Conservation (phyloP, 2,329 filamentous ascomycete species). For the Aspergillus fumigatus region DNA sequence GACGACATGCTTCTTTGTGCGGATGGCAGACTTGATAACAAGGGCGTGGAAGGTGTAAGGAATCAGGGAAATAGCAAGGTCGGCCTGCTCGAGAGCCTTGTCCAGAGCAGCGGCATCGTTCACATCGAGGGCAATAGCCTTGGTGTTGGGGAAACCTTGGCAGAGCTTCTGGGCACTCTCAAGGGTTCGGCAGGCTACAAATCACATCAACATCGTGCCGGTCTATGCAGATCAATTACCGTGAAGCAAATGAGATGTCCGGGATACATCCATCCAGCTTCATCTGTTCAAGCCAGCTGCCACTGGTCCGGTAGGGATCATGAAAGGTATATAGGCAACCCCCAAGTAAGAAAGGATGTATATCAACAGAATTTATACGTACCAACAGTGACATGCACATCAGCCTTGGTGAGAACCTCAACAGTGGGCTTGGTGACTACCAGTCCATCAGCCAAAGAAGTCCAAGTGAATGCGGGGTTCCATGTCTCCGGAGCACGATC, state of each 20-base stretch:
- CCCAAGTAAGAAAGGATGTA: neutral
- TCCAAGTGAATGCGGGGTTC: neutral
- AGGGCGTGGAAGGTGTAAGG: conserved; percentile 85
- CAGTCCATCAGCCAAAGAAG: conserved; percentile 11
- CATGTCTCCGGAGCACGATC: conserved; percentile 8
- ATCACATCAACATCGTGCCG: neutral
- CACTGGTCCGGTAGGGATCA: neutral
- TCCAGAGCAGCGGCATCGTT: conserved; percentile 72
- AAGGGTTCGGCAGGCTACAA: conserved; percentile 73
- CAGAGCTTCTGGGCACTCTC: conserved; percentile 71
- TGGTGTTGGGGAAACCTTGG: conserved; percentile 66
- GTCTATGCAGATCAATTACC: neutral
- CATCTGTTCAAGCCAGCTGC: neutral
- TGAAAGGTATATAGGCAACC: neutral
- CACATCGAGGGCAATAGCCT: conserved; percentile 79
- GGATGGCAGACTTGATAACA: conserved; percentile 91
- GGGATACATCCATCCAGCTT: neutral
- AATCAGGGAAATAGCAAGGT: conserved; percentile 77
- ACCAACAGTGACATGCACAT: conserved; percentile 63
- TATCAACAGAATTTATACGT: conserved; percentile 25
- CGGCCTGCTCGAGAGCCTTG: conserved; percentile 71
- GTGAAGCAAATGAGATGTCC: neutral
- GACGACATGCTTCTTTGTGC: conserved; percentile 91
- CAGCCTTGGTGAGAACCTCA: conserved; percentile 58
- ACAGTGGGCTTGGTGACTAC: conserved; percentile 60